phyloP scores from a whole-genome alignment of 2,329 filamentous ascomycete species.

The Ustulina deusta region DNA sequence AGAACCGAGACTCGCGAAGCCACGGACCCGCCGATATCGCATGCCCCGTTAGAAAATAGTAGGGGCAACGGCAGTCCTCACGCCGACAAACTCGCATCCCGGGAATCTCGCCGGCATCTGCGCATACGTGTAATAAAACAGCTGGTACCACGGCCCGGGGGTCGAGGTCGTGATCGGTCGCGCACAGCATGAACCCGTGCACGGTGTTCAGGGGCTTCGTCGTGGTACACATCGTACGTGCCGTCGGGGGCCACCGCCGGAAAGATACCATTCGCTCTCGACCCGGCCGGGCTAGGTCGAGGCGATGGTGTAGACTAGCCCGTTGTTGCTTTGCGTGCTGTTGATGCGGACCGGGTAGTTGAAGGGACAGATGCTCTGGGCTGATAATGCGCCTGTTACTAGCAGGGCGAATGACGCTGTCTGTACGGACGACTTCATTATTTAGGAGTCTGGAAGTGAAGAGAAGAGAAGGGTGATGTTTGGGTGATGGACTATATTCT shows the following conservation, averaged over 20 bases:
- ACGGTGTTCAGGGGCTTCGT: conserved; percentile 24
- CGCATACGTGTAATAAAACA: conserved; percentile 39
- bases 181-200: conserved; percentile 41
- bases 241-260: conserved; percentile 29
- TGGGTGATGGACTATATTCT: not conserved
- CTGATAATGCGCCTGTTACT: conserved; percentile 19
- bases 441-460: not conserved
- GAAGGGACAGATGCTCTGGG: conserved; percentile 39
- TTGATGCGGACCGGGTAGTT: conserved; percentile 42
- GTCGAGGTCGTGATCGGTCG: conserved; percentile 37
- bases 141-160: conserved; percentile 40
- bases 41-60: conserved; percentile 41
- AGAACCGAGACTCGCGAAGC: conserved; percentile 16
- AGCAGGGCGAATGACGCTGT: conserved; percentile 35
- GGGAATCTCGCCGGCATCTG: conserved; percentile 28
- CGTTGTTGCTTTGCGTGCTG: conserved; percentile 39
- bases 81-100: conserved; percentile 40
- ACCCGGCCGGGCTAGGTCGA: conserved; percentile 39
- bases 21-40: conserved; percentile 39
- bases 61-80: conserved; percentile 41
- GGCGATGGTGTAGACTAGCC: conserved; percentile 38
- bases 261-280: conserved; percentile 38
- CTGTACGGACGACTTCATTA: conserved; percentile 32
- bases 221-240: conserved; percentile 37
- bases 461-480: not conserved